These are phyloP conservation scores for Phaffia tasmanica DNA, from an alignment of 768 basidiomycete species.

Conservation along the genomic window DNA sequence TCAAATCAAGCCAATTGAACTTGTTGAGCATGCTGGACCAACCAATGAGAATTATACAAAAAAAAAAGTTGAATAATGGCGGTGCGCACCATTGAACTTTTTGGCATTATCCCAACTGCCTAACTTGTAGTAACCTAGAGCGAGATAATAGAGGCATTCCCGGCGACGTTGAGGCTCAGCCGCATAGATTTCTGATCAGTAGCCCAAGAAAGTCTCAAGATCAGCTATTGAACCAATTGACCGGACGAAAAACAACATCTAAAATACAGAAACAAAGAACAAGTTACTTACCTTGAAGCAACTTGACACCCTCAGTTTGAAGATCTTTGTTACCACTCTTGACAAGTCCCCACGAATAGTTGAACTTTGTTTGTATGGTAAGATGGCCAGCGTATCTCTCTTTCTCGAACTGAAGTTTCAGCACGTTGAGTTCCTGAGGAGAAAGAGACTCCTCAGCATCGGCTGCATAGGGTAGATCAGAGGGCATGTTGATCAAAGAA, in stretches of 20 bases:
- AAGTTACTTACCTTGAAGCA: slow-evolving; percentile 63
- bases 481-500: slow-evolving; percentile 39
- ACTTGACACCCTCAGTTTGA: slow-evolving; percentile 80
- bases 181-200: slow-evolving; percentile 69
- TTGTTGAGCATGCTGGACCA: too few relatives aligned
- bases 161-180: slow-evolving; percentile 71
- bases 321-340: slow-evolving; percentile 76
- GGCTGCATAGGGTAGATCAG: slow-evolving; percentile 88
- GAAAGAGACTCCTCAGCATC: slow-evolving; percentile 81
- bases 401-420: slow-evolving; percentile 75
- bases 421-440: slow-evolving; percentile 71
- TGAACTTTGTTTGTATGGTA: slow-evolving; percentile 92
- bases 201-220: neutral
- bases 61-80: slow-evolving; percentile 1
- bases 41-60: neutral
- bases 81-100: slow-evolving; percentile 74
- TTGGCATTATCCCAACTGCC: slow-evolving; percentile 84
- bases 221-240: neutral
- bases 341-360: slow-evolving; percentile 80
- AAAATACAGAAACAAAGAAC: neutral
- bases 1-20: neutral
- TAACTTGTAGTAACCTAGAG: slow-evolving; percentile 93
- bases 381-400: slow-evolving; percentile 73
- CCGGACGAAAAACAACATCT: too few relatives aligned
- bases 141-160: slow-evolving; percentile 94